Conservation (phyloP, 2,329 filamentous ascomycete genomes). For the Purpureocillium lavendulum region DNA sequence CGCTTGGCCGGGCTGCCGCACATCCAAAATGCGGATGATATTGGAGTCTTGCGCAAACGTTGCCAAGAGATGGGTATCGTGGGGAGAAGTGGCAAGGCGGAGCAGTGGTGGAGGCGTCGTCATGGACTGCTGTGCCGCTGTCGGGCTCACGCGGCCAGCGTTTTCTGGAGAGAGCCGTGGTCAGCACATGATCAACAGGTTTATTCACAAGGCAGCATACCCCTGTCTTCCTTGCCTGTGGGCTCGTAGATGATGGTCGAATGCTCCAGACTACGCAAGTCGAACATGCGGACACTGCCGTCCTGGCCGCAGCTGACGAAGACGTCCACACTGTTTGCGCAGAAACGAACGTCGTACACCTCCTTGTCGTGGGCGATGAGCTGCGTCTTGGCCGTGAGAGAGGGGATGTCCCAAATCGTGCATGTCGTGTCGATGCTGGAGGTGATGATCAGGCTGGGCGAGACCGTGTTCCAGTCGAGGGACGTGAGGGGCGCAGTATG, state of each 20-base stretch:
- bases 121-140: constrained; percentile 70
- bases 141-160: constrained; percentile 58
- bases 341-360: constrained; percentile 97
- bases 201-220: constrained; percentile 33
- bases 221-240: constrained; percentile 71
- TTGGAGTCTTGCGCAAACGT: constrained; percentile 93
- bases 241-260: constrained; percentile 99
- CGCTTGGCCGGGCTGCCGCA: constrained; percentile 91
- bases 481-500: constrained; percentile 95
- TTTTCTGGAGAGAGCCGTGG: constrained; percentile 40
- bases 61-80: constrained; percentile 91
- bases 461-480: constrained; percentile 96
- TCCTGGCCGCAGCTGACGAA: constrained; percentile 98
- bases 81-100: constrained; percentile 80
- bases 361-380: constrained; percentile 98
- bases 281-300: constrained; percentile 97
- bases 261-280: constrained; percentile 89
- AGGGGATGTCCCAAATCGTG: constrained; percentile 99
- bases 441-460: constrained; percentile 94
- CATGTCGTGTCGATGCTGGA: constrained; percentile 98
- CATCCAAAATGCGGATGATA: constrained; percentile 88
- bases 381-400: constrained; percentile 94
- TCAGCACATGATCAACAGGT: constrained; percentile 9
- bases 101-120: constrained; percentile 68
- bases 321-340: constrained; percentile 95